Conservation (phyloP, 1,284 basidiomycete species). For the Pholiota adiposa region DNA sequence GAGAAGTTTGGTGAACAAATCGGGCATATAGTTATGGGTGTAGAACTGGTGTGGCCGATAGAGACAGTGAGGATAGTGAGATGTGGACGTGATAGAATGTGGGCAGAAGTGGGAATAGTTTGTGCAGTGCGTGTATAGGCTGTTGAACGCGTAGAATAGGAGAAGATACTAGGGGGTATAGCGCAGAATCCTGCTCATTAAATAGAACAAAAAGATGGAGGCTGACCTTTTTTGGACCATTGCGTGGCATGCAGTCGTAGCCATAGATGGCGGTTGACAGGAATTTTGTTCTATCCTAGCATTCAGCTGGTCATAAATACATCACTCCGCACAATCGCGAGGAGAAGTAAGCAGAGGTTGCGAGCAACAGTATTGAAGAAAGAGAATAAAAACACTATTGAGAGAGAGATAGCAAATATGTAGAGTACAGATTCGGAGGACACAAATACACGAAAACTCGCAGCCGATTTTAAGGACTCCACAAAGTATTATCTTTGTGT, state of each 20-base stretch:
- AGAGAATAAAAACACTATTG: too few species aligned
- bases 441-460: too few species aligned
- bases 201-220: neutral
- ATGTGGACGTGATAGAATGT: neutral
- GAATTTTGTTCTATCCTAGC: neutral
- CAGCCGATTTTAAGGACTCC: slow-evolving; percentile 18
- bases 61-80: slow-evolving; percentile 11
- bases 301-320: too few species aligned
- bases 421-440: too few species aligned
- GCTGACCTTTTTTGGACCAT: neutral
- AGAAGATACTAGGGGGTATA: neutral
- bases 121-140: neutral
- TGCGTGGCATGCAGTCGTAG: neutral
- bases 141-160: neutral
- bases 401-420: too few species aligned
- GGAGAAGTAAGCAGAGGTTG: too few species aligned
- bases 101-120: neutral
- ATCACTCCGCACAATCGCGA: too few species aligned
- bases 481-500: slow-evolving; percentile 20
- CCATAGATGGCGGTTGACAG: neutral
- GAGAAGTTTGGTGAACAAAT: slow-evolving; percentile 13
- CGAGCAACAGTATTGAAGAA: too few species aligned
- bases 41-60: slow-evolving; percentile 10
- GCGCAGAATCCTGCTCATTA: neutral
- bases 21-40: slow-evolving; percentile 19